Percentiles rank a stretch among this genome's conserved stretches.
These are phyloP conservation scores for Fraxinus latifolia DNA, from an alignment of 305 asterid genomes.

Conservation along the genomic window DNA sequence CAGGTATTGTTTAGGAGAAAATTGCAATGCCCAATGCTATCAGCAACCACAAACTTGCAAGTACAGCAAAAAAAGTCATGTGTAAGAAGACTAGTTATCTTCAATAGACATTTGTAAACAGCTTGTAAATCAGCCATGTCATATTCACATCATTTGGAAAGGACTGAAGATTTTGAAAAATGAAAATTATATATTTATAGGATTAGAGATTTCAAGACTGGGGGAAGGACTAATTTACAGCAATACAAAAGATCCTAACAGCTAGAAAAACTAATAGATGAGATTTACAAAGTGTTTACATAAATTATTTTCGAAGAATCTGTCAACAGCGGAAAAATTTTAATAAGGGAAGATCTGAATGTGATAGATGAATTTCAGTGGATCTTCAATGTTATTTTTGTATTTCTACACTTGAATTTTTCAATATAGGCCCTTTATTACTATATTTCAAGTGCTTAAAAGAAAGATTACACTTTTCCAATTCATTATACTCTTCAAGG, in stretches of 20 bases:
- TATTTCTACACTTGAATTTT: not conserved
- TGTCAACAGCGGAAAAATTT: not conserved
- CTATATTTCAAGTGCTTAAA: not conserved
- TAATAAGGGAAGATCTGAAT: not conserved
- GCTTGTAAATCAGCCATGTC: not conserved
- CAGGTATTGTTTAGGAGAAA: not conserved
- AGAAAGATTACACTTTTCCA: constrained; percentile 8
- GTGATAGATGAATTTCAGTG: not conserved
- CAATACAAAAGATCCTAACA: not conserved
- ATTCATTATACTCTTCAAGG: not conserved
- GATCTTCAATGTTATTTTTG: not conserved
- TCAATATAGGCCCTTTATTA: not conserved
- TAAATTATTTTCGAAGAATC: not conserved
- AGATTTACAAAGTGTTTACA: not conserved
- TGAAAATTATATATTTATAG: not conserved
- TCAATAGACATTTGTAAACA: not conserved
- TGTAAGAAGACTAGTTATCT: not conserved
- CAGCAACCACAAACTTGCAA: not conserved
- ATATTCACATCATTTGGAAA: not conserved
- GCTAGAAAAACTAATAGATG: not conserved
- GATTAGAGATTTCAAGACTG: not conserved
- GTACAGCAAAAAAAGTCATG: not conserved
- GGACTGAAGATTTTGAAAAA: not conserved
- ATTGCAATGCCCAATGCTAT: not conserved
- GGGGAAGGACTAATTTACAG: not conserved